A percentile compares a stretch with the other conserved stretches of the same genome.
Evolutionary conservation across 2,329 filamentous ascomycete species (phyloP).

Genomic region (Scedosporium aurantiacum): DNA sequence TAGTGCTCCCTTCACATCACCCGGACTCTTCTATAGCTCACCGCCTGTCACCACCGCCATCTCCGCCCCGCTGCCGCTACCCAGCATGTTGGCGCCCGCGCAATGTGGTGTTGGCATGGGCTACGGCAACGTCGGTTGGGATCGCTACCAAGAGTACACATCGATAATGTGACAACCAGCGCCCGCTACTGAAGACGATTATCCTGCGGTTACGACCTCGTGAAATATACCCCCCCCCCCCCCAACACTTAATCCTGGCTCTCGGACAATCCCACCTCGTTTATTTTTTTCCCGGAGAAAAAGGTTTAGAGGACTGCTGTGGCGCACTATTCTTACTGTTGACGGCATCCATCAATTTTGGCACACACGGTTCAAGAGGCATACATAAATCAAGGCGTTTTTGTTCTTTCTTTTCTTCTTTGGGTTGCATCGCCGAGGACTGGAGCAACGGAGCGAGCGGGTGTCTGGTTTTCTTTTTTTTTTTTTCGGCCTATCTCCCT

Average conservation of each 20-base stretch:
- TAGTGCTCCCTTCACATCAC: constrained; percentile 61
- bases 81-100: constrained; percentile 67
- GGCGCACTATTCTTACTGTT: background rate
- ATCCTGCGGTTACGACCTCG: constrained; percentile 33
- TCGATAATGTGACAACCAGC: constrained; percentile 73
- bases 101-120: constrained; percentile 59
- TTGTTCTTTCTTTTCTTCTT: background rate
- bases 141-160: constrained; percentile 73
- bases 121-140: constrained; percentile 41
- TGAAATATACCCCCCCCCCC: background rate
- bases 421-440: constrained; percentile 4
- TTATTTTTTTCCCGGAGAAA: constrained; percentile 6
- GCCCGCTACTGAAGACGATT: constrained; percentile 32
- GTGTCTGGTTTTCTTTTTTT: background rate
- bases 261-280: constrained; percentile 5
- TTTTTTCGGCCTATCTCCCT: background rate
- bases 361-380: background rate
- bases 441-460: constrained; percentile 1
- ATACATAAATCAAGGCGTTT: constrained; percentile 3
- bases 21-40: constrained; percentile 68
- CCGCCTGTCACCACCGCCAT: constrained; percentile 65
- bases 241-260: background rate
- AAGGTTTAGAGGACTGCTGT: constrained; percentile 3
- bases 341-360: background rate
- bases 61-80: constrained; percentile 63